These are phyloP conservation scores for Talaromyces sp. DNA, from an alignment of 2,329 filamentous ascomycete species.

Conservation along the genomic window DNA sequence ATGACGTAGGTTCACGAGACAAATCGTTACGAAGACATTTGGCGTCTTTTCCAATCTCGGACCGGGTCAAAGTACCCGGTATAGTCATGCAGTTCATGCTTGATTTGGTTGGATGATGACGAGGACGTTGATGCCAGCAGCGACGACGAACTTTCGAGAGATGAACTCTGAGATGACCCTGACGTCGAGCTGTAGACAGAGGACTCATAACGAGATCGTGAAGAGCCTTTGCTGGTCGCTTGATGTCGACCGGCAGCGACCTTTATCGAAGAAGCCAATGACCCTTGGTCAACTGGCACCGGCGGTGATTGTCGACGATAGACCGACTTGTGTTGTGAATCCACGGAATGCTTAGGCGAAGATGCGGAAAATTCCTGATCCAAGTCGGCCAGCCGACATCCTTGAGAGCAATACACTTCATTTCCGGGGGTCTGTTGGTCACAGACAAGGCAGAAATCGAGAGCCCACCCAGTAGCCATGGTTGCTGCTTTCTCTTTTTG, in stretches of 20 bases:
- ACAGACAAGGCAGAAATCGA: slow-evolving; percentile 90
- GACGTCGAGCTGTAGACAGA: slow-evolving; percentile 31
- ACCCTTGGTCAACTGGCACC: not conserved
- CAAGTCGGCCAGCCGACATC: slow-evolving; percentile 81
- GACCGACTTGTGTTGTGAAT: not conserved
- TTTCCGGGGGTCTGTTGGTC: slow-evolving; percentile 74
- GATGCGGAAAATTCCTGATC: slow-evolving; percentile 61
- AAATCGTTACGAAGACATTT: slow-evolving; percentile 23
- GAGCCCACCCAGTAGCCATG: slow-evolving; percentile 60
- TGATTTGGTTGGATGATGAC: slow-evolving; percentile 67
- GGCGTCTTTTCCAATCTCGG: slow-evolving; percentile 44
- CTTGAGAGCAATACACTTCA: slow-evolving; percentile 85
- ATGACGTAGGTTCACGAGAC: not conserved
- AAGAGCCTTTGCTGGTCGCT: slow-evolving; percentile 20
- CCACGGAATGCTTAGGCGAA: slow-evolving; percentile 13
- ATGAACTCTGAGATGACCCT: slow-evolving; percentile 78
- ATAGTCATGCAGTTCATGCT: slow-evolving; percentile 76
- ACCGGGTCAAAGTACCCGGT: slow-evolving; percentile 84
- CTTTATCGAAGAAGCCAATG: not conserved
- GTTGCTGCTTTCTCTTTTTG: not conserved
- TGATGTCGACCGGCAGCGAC: slow-evolving; percentile 4
- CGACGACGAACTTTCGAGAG: slow-evolving; percentile 61
- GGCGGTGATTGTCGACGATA: not conserved
- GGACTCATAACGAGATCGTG: not conserved
- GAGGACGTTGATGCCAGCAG: slow-evolving; percentile 23